Evolutionary conservation across 192 early-diverging fungal genomes (phyloP), one percentile per base, ranked within the genome.

Genomic region (Coemansia sp.): DNA sequence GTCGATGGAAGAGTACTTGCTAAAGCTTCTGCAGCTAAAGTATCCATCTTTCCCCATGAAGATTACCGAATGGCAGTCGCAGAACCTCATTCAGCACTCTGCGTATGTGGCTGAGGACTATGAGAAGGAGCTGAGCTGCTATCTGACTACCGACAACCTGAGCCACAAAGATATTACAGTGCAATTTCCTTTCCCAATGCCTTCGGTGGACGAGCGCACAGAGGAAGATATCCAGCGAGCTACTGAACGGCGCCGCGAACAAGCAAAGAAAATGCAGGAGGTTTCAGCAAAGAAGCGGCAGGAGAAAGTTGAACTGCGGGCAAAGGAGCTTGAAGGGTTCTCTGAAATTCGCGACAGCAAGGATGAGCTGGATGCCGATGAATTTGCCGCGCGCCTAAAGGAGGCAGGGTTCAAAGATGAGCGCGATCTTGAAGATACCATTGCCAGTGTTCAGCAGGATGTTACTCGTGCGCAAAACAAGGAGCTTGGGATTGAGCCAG

Each of bases 31-130:
- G 81, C 93, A 95, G 75, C 84, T 91, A 38, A 97, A 97, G 66
- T 97, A 95, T 64, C 89, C 94, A 0, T 88, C 85, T 1, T 94
- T 95, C 53, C 95, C 95, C 0, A 86, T 87, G 68, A 92, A 90
- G 59, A 87, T 95, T 72, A 89, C 90, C 1, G 65, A 84, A 9
- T 78, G 74, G 47, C 91, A 95, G 67, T 86, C 92, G 19, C 84
- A 89, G 83, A 79, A 89, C n/a, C 65, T 94, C 9, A 78, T 93
- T 7, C 78, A 88, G 47, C 72, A 86, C 9, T 88, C 88, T 63
- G 78, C 83, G 10, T 88, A 88, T 68, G 85, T 91, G 14, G 87
- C 95, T 0, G 74, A 87, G 35, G 89, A 97, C 65, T 97, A 93
- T 66, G 74, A 85, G 43, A 62, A 75, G 29, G 88, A 92, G 62